Evolutionary conservation across 352 stramenopile genomes (phyloP).

Genomic region (Pythium aristosporum): DNA sequence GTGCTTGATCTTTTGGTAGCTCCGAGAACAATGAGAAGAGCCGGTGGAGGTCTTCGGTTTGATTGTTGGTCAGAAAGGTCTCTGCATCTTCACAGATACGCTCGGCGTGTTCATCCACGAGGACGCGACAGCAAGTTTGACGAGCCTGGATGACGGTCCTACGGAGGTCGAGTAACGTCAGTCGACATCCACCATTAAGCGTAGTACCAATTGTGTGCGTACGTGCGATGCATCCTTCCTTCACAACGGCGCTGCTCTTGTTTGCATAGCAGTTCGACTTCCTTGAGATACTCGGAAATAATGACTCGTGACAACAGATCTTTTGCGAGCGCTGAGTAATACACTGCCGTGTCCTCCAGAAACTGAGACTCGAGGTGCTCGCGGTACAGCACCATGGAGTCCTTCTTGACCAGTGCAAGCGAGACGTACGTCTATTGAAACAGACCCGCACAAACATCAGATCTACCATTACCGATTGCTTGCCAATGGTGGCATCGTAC

Average conservation of each 20-base stretch:
- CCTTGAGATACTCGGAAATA: conserved; percentile 73
- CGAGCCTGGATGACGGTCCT: conserved; percentile 79
- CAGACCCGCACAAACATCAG: background rate
- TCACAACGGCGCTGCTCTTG: conserved; percentile 84
- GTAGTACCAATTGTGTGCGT: background rate
- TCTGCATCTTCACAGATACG: conserved; percentile 81
- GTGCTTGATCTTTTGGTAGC: conserved; percentile 70
- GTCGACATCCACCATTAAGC: background rate
- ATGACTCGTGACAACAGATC: conserved; percentile 60
- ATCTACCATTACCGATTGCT: background rate
- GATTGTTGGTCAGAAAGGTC: conserved; percentile 73
- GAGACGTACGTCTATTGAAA: conserved; percentile 69
- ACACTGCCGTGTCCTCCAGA: conserved; percentile 59
- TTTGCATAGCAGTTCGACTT: conserved; percentile 67
- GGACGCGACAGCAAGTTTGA: conserved; percentile 74
- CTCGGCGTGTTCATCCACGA: conserved; percentile 79
- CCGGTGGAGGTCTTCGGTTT: conserved; percentile 73
- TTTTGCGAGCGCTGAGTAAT: conserved; percentile 67
- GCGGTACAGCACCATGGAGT: conserved; percentile 80
- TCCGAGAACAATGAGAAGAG: conserved; percentile 85
- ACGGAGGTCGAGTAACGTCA: background rate
- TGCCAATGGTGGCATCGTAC: conserved; percentile 23
- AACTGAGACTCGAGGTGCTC: conserved; percentile 77
- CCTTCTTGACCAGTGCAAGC: conserved; percentile 67
- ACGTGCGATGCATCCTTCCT: conserved; percentile 73